These are phyloP conservation scores for Phytophthora agathidicida DNA, from an alignment of 352 stramenopile genomes.

Conservation along the genomic window DNA sequence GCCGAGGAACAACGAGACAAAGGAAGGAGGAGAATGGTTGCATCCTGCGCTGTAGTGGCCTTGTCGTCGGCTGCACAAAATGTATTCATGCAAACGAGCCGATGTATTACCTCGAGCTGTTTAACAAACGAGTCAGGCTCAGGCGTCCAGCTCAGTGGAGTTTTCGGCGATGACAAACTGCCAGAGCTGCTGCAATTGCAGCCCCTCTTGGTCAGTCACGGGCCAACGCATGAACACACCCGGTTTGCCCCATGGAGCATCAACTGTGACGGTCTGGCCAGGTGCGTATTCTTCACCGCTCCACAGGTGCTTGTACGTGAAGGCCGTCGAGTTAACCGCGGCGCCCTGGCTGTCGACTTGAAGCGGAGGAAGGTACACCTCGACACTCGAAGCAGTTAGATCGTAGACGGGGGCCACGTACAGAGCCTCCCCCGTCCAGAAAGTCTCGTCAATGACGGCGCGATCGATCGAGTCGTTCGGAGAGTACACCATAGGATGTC, in stretches of 20 bases:
- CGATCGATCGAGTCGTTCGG: constrained; percentile 20
- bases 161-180: constrained; percentile 30
- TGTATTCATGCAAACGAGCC: no score
- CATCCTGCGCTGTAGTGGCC: no score
- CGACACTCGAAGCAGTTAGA: constrained; percentile 18
- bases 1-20: no score
- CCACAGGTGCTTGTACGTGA: constrained; percentile 30
- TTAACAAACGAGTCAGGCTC: no score
- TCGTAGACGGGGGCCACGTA: constrained; percentile 37
- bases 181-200: constrained; percentile 26
- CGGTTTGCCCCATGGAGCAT: constrained; percentile 24
- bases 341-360: constrained; percentile 27
- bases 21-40: no score
- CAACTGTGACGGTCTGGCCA: constrained; percentile 23
- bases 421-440: constrained; percentile 34
- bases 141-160: constrained; percentile 7
- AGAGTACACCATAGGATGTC: constrained; percentile 31
- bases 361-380: constrained; percentile 34
- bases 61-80: no score
- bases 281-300: constrained; percentile 21
- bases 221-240: constrained; percentile 35
- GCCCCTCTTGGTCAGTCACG: constrained; percentile 28
- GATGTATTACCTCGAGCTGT: no score
- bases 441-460: constrained; percentile 28
- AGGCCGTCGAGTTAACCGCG: constrained; percentile 16